A percentile compares a stretch with the other conserved stretches of the same genome.
These are phyloP conservation scores for Epipyxis sp. DNA, from an alignment of 108 stramenopile species.

Conservation along the genomic window DNA sequence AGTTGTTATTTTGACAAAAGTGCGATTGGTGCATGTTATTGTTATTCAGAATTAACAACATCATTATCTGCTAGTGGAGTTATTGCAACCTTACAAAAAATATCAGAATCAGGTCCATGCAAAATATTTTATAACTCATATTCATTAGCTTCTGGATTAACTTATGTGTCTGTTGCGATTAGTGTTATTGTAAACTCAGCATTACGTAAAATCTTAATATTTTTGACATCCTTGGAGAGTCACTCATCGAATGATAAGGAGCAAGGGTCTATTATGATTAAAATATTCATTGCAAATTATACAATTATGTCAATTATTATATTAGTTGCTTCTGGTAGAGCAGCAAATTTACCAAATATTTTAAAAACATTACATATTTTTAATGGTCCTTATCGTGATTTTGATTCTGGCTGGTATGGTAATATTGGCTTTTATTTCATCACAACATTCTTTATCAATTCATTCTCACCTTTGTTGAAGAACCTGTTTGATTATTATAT, in stretches of 20 bases:
- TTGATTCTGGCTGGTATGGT: slow-evolving; percentile 16
- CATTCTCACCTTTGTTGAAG: neutral
- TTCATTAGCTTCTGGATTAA: neutral
- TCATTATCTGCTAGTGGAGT: neutral
- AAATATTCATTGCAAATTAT: slow-evolving; percentile 26
- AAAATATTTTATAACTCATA: slow-evolving; percentile 11
- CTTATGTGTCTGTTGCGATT: neutral
- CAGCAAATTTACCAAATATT: neutral
- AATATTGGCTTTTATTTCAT: slow-evolving; percentile 16
- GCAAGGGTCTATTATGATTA: slow-evolving; percentile 19
- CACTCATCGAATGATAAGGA: neutral
- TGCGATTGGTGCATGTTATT: slow-evolving; percentile 14
- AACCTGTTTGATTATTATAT: slow-evolving; percentile 1
- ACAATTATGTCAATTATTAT: slow-evolving; percentile 12
- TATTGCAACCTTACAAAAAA: neutral
- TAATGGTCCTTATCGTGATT: slow-evolving; percentile 13
- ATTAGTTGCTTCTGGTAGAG: slow-evolving; percentile 20
- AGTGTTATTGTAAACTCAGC: slow-evolving; percentile 1
- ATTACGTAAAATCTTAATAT: neutral
- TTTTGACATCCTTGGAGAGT: neutral
- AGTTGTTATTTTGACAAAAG: neutral
- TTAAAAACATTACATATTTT: slow-evolving; percentile 19
- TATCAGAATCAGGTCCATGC: neutral
- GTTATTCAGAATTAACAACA: neutral
- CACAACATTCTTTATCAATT: slow-evolving; percentile 1